Conservation (phyloP, 1,284 basidiomycete species). For the Phylloboletellus chloephorus region DNA sequence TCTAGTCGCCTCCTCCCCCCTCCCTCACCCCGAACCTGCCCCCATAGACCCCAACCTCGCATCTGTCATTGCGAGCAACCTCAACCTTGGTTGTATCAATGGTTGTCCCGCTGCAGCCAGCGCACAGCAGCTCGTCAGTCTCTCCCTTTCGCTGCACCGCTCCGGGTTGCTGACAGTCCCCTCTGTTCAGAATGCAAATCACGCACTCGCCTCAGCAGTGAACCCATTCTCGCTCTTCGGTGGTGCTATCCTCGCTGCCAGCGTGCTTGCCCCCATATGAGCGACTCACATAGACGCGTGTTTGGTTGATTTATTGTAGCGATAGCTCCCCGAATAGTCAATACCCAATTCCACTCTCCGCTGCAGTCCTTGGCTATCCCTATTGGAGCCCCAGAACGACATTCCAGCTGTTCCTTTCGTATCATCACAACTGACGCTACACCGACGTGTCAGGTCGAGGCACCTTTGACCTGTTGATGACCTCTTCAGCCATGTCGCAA, state of each 20-base stretch:
- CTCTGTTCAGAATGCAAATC: constrained; percentile 16
- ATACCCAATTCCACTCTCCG: constrained; percentile 3
- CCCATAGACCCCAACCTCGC: constrained; percentile 21
- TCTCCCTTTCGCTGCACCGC: not conserved
- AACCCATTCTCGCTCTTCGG: constrained; percentile 20
- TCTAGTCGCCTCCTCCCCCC: constrained; percentile 21
- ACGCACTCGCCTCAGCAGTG: constrained; percentile 17
- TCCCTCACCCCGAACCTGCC: constrained; percentile 19
- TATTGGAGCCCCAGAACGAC: too few species aligned
- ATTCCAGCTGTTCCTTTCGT: not conserved
- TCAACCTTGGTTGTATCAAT: constrained; percentile 22
- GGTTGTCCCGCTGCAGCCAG: constrained; percentile 22
- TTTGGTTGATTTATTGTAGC: constrained; percentile 19
- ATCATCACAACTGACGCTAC: not conserved
- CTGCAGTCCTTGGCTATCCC: too few species aligned
- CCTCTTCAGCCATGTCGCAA: constrained; percentile 11
- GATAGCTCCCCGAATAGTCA: constrained; percentile 16
- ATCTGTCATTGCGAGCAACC: constrained; percentile 19
- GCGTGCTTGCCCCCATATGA: constrained; percentile 20
- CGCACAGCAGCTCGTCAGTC: constrained; percentile 22
- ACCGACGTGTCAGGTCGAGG: not conserved
- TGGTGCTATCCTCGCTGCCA: constrained; percentile 17
- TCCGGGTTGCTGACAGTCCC: constrained; percentile 1
- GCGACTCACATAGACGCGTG: constrained; percentile 6
- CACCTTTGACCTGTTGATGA: constrained; percentile 11